Percentiles rank a stretch among this genome's conserved stretches.
These are phyloP conservation scores for Didymella lethalis DNA, from an alignment of 2,329 filamentous ascomycete genomes.

Conservation along the genomic window DNA sequence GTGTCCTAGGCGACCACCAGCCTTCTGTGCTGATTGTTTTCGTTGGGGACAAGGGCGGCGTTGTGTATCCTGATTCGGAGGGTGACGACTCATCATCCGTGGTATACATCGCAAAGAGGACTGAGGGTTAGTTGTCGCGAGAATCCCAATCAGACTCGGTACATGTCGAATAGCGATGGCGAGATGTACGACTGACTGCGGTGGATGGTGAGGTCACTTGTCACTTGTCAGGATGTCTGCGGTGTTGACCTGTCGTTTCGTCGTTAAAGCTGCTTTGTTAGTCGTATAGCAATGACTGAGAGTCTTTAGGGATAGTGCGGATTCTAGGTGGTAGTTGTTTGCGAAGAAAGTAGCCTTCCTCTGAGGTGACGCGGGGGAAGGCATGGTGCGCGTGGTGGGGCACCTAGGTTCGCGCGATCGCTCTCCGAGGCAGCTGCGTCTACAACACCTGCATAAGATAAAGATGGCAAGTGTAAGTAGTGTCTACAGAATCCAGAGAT, in stretches of 20 bases:
- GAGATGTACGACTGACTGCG: conserved; percentile 13
- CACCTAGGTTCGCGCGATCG: conserved; percentile 36
- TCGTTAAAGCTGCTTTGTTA: conserved; percentile 45
- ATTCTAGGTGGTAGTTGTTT: conserved; percentile 24
- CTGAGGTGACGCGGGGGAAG: conserved; percentile 29
- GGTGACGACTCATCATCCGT: conserved; percentile 28
- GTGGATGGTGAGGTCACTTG: conserved; percentile 1
- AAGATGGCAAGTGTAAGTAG: conserved; percentile 54
- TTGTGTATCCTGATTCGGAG: conserved; percentile 32
- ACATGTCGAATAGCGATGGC: conserved; percentile 39
- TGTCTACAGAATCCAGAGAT: not conserved
- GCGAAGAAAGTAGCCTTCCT: conserved; percentile 26
- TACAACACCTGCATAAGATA: conserved; percentile 16
- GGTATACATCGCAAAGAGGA: conserved; percentile 33
- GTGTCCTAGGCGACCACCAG: conserved; percentile 43
- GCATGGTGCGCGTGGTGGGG: conserved; percentile 43
- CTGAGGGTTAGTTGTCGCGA: conserved; percentile 15
- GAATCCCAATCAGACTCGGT: conserved; percentile 15
- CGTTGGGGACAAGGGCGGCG: conserved; percentile 47
- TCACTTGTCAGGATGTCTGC: conserved; percentile 6
- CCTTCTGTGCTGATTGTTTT: conserved; percentile 46
- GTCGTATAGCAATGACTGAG: conserved; percentile 40
- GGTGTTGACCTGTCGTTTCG: conserved; percentile 28
- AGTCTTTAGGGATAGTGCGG: conserved; percentile 31
- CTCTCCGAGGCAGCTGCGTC: conserved; percentile 26